Conservation (phyloP, 2,329 filamentous ascomycete genomes). For the Fusarium sp. region DNA sequence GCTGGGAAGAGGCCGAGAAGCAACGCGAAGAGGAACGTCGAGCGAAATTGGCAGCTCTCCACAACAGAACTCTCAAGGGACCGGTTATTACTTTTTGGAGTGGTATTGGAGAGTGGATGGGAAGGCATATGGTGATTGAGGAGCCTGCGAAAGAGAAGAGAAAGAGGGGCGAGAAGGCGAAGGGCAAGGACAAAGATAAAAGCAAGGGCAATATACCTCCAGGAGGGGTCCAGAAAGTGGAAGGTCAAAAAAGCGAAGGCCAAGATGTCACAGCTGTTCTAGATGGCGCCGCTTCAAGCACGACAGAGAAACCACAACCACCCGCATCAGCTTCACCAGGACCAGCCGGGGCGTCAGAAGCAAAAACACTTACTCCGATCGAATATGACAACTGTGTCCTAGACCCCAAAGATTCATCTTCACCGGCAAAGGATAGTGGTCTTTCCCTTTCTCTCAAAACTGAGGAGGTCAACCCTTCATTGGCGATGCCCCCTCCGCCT, state of each 20-base stretch:
- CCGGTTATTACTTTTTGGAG: conserved; percentile 95
- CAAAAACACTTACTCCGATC: background rate
- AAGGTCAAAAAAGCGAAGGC: conserved; percentile 23
- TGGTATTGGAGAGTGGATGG: conserved; percentile 85
- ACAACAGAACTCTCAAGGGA: conserved; percentile 86
- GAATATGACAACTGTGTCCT: conserved; percentile 13
- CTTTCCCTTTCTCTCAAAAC: conserved; percentile 8
- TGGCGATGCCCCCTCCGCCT: conserved; percentile 42
- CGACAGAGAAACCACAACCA: conserved; percentile 16
- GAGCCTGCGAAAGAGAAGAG: conserved; percentile 71
- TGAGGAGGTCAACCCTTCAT: conserved; percentile 16
- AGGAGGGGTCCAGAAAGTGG: conserved; percentile 19
- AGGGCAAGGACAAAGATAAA: conserved; percentile 40
- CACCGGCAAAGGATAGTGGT: background rate
- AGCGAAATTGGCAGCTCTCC: conserved; percentile 85
- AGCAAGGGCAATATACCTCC: conserved; percentile 31
- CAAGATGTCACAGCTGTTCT: background rate
- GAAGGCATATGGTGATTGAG: conserved; percentile 72
- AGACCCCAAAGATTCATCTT: conserved; percentile 6
- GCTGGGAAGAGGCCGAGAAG: conserved; percentile 94
- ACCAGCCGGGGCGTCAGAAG: background rate
- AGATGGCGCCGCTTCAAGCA: background rate
- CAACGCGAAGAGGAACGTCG: conserved; percentile 85
- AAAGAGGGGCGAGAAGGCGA: conserved; percentile 53
- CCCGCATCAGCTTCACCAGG: conserved; percentile 5